Evolutionary conservation across 345 rosid species (phyloP).

Genomic region (Gossypium sturtianum): DNA sequence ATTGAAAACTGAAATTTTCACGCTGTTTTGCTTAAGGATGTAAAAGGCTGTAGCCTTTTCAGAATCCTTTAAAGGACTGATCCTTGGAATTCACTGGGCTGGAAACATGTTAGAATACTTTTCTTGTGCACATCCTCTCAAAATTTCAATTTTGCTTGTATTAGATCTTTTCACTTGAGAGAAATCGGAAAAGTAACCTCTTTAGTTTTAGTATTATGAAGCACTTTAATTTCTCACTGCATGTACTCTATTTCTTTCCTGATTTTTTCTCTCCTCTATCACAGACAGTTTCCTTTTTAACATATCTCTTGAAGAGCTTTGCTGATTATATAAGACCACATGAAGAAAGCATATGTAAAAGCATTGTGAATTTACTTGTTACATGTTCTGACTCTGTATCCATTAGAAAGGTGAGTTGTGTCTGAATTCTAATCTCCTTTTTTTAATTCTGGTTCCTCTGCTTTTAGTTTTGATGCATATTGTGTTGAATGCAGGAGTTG

Average conservation of each 20-base stretch:
- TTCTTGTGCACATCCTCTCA: background rate
- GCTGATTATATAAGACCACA: slow-evolving; percentile 94
- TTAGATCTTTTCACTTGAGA: background rate
- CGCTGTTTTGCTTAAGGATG: background rate
- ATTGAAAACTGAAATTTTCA: background rate
- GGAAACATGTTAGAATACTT: background rate
- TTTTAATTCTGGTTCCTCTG: slow-evolving; percentile 4
- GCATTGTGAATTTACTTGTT: slow-evolving; percentile 96
- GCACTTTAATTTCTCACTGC: background rate
- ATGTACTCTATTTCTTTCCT: background rate
- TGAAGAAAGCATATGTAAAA: slow-evolving; percentile 93
- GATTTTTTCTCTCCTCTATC: slow-evolving; percentile 20
- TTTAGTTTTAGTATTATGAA: background rate
- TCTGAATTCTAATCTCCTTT: slow-evolving; percentile 5
- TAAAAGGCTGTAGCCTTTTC: background rate
- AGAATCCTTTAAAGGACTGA: background rate
- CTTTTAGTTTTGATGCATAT: slow-evolving; percentile 12
- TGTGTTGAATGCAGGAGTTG: slow-evolving; percentile 67
- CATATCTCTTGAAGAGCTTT: slow-evolving; percentile 89
- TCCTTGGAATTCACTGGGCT: background rate
- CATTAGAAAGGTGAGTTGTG: slow-evolving; percentile 65
- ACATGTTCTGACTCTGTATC: slow-evolving; percentile 98
- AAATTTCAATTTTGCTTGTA: background rate
- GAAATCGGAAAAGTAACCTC: background rate
- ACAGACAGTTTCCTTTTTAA: slow-evolving; percentile 98